These are phyloP conservation scores for Nannochloropsis granulata DNA, from an alignment of 108 stramenopile species.

Conservation along the genomic window DNA sequence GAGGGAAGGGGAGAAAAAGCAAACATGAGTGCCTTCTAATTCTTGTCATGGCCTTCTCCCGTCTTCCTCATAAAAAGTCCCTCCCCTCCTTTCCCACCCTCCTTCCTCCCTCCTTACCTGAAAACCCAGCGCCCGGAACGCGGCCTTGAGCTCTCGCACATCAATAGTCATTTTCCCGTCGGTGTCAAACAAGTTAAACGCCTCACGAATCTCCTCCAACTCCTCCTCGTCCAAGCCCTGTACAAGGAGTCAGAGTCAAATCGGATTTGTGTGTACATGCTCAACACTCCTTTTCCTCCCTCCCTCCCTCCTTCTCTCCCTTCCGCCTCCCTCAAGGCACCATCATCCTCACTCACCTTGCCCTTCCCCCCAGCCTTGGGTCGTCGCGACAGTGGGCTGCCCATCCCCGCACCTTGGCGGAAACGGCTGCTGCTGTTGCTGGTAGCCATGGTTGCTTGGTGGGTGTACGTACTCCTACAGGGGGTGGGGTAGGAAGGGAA, in stretches of 20 bases:
- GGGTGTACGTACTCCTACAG: neutral
- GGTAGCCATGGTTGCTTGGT: neutral
- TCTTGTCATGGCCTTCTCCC: neutral
- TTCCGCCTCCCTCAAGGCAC: neutral
- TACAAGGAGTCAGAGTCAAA: neutral
- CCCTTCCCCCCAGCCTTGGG: neutral
- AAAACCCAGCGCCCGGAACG: conserved; percentile 30
- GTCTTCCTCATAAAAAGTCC: neutral
- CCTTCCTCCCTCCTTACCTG: neutral
- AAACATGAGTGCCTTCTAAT: neutral
- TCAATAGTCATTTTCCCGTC: conserved; percentile 34
- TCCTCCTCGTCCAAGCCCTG: conserved; percentile 9
- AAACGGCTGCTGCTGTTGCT: neutral
- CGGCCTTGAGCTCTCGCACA: conserved; percentile 33
- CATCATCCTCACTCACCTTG: neutral
- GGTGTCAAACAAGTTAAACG: conserved; percentile 29
- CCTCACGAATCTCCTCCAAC: conserved; percentile 5
- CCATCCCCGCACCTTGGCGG: neutral
- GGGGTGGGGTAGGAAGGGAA: neutral
- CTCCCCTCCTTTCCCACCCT: neutral
- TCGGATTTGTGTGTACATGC: neutral
- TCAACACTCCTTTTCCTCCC: neutral
- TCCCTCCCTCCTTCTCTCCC: neutral
- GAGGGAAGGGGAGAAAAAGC: neutral
- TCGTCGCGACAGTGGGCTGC: neutral